Evolutionary conservation across 192 early-diverging fungal genomes (phyloP), one percentile per base, ranked within the genome.

Genomic region (Entrophospora sp.): DNA sequence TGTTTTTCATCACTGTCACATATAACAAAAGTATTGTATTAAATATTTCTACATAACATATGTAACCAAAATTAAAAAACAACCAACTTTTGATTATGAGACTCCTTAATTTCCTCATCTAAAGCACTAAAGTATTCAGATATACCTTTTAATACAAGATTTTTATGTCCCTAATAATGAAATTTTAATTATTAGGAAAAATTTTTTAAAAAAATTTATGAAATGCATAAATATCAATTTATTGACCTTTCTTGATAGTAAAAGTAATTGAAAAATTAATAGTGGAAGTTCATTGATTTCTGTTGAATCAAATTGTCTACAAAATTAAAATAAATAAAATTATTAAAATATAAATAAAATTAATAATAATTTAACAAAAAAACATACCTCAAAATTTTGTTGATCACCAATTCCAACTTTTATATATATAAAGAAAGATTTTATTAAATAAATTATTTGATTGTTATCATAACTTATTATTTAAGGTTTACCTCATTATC

Each of bases 221-320:
- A 1, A 73, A 44, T 9, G 5, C 7, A 27, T 3, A 31, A 52
- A 27, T 16, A 14, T 16, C 27, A 44, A 16, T 0, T 68, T n/a
- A n/a, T n/a, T n/a, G n/a, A 83, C 82, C 73, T 84, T 79, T 30
- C 82, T 75, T 20, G 82, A 78, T 16, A 91, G 70, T 27, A 87
- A 67, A 18, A 91, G 70, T 14, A 91, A 61, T 68, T 89, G 87
- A 61, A 84, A 86, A 13, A 85, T 75, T 68, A 89, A 69, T 1
- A 86, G 77, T 2, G 89, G 87, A 1, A 85, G 71, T 68, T 85
- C 84, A 18, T 79, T 68, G 3, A 67, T 40, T 30, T 82, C 82
- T n/a, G 78, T 60, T 1, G 67, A 67, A 48, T 76, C 64, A n/a
- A 84, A 46, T 4, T 78, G 72, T 18, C 76, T 79, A 49, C 12